A percentile compares a stretch with the other conserved stretches of the same genome.
These are phyloP conservation scores for Drechslera avenae DNA, from an alignment of 2,329 filamentous ascomycete species.

Conservation along the genomic window DNA sequence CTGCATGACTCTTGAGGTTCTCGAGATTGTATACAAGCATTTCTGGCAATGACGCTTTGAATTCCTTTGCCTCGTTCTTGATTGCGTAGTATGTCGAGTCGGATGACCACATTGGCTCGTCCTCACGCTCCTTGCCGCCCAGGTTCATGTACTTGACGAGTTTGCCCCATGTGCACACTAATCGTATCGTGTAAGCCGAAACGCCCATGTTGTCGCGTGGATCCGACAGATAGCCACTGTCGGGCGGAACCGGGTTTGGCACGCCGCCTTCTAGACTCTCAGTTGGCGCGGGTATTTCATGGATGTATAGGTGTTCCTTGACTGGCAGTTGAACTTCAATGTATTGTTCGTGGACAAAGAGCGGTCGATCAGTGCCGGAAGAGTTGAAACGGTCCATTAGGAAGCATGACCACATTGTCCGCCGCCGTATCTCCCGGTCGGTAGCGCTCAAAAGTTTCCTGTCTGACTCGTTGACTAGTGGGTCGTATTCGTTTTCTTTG, in stretches of 20 bases:
- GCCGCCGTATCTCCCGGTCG: slow-evolving; percentile 87
- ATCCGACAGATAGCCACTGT: slow-evolving; percentile 68
- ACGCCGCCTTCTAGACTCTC: slow-evolving; percentile 78
- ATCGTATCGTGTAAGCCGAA: slow-evolving; percentile 84
- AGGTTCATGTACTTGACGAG: slow-evolving; percentile 90
- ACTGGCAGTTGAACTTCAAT: slow-evolving; percentile 89
- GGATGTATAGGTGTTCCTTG: slow-evolving; percentile 85
- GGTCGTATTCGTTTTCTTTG: slow-evolving; percentile 85
- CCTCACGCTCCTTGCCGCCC: slow-evolving; percentile 80
- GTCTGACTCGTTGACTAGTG: slow-evolving; percentile 64
- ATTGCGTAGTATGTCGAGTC: slow-evolving; percentile 78
- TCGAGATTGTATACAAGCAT: slow-evolving; percentile 75
- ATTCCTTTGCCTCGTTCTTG: slow-evolving; percentile 71
- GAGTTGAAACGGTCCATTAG: slow-evolving; percentile 98
- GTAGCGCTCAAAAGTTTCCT: slow-evolving; percentile 78
- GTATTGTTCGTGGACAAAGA: slow-evolving; percentile 87
- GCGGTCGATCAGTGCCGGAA: slow-evolving; percentile 88
- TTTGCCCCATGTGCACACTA: slow-evolving; percentile 86
- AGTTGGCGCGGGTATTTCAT: slow-evolving; percentile 87
- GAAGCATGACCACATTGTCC: slow-evolving; percentile 98
- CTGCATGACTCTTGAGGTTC: slow-evolving; percentile 83
- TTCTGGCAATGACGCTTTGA: slow-evolving; percentile 71
- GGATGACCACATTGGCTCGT: slow-evolving; percentile 77
- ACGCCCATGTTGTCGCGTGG: slow-evolving; percentile 89
- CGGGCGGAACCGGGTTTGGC: slow-evolving; percentile 64